Evolutionary conservation across 495 filamentous ascomycete genomes (phyloP).

Genomic region (Parathielavia appendiculata): DNA sequence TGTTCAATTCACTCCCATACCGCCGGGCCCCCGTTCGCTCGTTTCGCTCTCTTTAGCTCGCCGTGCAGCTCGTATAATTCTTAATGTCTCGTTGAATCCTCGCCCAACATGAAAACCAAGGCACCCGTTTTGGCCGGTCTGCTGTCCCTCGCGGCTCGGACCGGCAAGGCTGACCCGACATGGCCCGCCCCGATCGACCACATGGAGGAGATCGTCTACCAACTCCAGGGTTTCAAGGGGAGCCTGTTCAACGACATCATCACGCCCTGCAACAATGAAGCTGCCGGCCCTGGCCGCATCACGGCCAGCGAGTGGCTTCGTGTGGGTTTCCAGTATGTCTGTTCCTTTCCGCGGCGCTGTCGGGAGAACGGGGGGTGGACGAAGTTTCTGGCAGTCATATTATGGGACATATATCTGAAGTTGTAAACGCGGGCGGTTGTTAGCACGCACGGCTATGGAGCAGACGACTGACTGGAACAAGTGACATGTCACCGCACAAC

Average conservation of each 20-base stretch:
- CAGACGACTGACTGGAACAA: constrained; percentile 3
- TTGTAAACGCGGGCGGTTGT: neutral
- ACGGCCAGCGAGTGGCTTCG: constrained; percentile 59
- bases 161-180: constrained; percentile 45
- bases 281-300: constrained; percentile 49
- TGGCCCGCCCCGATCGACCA: constrained; percentile 58
- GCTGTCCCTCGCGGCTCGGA: constrained; percentile 29
- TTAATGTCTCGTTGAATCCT: constrained; percentile 18
- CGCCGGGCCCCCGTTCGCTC: neutral
- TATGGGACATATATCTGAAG: too few relatives aligned
- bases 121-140: constrained; percentile 26
- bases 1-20: neutral
- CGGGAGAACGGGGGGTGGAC: neutral
- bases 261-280: constrained; percentile 53
- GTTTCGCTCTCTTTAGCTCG: neutral
- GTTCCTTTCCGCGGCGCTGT: neutral
- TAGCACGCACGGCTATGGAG: neutral
- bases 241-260: constrained; percentile 52
- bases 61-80: neutral
- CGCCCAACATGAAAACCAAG: constrained; percentile 25
- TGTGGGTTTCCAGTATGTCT: constrained; percentile 50
- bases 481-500: constrained; percentile 55
- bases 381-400: too few relatives aligned
- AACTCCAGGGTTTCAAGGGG: constrained; percentile 49
- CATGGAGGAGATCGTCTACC: constrained; percentile 59